Evolutionary conservation across 768 basidiomycete species (phyloP), one percentile per base, ranked within the genome.

Genomic region (Xerocomellus dryophilus): DNA sequence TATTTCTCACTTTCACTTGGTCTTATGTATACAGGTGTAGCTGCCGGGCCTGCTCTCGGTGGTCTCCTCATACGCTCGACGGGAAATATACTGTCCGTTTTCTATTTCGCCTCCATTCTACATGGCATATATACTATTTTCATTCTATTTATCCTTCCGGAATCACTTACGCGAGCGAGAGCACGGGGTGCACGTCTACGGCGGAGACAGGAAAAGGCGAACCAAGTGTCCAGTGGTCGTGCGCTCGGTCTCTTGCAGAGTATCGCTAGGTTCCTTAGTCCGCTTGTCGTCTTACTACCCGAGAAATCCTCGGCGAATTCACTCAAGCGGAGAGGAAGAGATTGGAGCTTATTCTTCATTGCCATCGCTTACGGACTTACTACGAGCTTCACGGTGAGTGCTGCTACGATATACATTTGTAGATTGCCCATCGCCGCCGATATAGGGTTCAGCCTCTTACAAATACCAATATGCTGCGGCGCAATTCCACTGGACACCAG

Each of bases 11-110:
- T 88, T 31, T 73, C 74, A 41, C 70, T 83, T 2, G 93, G 93
- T 1, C 73, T 90, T 4, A 55, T 85, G 42, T 91, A 88, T 69
- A 64, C 73, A 9, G 93, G 93, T n/a, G 77, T 89, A 64, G 86
- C 85, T 1, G 29, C 89, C 18, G 93, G 93, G 1, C 93, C 93
- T 5, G 77, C 82, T 4, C 53, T 93, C 0, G 90, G 91, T 14
- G 78, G 81, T 47, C 53, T 89, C 34, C 64, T 91, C 38, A 81
- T 93, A 63, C 78, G 73, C 34, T 61, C 69, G 21, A 88, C 85
- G 1, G 78, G 77, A 6, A 70, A 73, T 15, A 61, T 80, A 10
- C 67, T 90, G 18, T 81, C 81, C 1, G 83, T 90, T 17, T 94
- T 94, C 74, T 94, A 90, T 67, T 60, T 84, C 43, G 80, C 86